Base-by-base conservation (phyloP, 129 eudicot genomes). In the Centella asiatica region DNA sequence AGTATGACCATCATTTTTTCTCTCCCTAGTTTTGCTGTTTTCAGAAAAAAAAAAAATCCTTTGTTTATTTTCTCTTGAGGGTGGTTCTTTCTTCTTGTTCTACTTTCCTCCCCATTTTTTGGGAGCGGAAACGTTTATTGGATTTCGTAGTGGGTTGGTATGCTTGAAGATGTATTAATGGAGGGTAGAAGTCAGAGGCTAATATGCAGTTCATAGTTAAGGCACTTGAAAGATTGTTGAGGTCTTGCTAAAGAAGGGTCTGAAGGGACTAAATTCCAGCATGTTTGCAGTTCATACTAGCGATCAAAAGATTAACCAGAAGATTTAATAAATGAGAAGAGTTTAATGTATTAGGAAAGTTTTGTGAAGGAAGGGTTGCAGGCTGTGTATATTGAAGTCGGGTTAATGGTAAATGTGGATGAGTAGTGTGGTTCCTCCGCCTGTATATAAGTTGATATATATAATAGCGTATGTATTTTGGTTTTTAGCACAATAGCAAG, bases 371-470 rank as follows among this genome's bases (percentile, higher is more conserved):
- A 46, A 64, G 57, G 40, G 37, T 26, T 46, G 11, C 29, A 27
- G 18, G 26, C 57, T 64, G 25, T 64, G 57, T 64, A 64, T 28
- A 45, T 46, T 5, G 34, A 28, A 23, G 49, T 65, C n/a, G n/a
- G n/a, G 49, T 65, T 65, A 48, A 46, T 48, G 47, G 69, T 48
- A 39, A 40, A 60, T 45, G 23, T 60, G 66, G 29, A 45, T 15
- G 25, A 18, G 24, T 42, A 60, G 23, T 40, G 40, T 26, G 24
- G 14, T 42, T 60, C n/a, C n/a, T n/a, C n/a, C n/a, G n/a, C n/a
- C n/a, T n/a, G n/a, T n/a, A n/a, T n/a, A n/a, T n/a, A n/a, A n/a
- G n/a, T n/a, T n/a, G n/a, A n/a, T n/a, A n/a, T n/a, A n/a, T n/a
- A n/a, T n/a, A n/a, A n/a, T n/a, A n/a, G n/a, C n/a, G n/a, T n/a